These are phyloP conservation scores for Gyromitra esculenta DNA, from an alignment of 2,329 filamentous ascomycete species.

Conservation along the genomic window DNA sequence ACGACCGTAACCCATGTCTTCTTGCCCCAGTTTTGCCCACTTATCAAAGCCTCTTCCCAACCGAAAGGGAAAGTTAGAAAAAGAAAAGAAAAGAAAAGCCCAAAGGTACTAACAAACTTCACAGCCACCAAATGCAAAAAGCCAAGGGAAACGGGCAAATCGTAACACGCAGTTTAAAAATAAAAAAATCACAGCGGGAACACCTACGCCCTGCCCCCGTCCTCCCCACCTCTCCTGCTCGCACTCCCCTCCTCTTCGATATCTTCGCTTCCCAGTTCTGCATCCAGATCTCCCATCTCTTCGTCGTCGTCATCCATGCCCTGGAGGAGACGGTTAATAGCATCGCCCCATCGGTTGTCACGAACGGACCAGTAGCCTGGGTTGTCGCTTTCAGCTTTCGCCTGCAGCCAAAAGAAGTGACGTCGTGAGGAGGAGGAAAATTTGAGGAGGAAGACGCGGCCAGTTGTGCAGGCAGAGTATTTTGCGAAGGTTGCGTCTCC, in stretches of 20 bases:
- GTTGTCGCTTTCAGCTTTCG: slow-evolving; percentile 75
- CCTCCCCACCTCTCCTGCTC: slow-evolving; percentile 89
- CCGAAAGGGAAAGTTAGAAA: background rate
- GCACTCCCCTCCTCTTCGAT: slow-evolving; percentile 87
- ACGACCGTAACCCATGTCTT: slow-evolving; percentile 34
- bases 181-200: slow-evolving; percentile 59
- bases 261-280: slow-evolving; percentile 79
- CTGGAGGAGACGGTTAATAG: slow-evolving; percentile 84
- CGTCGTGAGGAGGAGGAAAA: slow-evolving; percentile 91
- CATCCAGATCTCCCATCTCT: slow-evolving; percentile 77
- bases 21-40: slow-evolving; percentile 13
- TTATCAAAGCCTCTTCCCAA: slow-evolving; percentile 20
- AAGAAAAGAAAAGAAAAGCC: slow-evolving; percentile 7
- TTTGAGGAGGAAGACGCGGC: slow-evolving; percentile 91
- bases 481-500: slow-evolving; percentile 86
- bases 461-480: slow-evolving; percentile 78
- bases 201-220: slow-evolving; percentile 99
- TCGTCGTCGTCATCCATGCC: slow-evolving; percentile 82
- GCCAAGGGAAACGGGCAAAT: slow-evolving; percentile 25
- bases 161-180: slow-evolving; percentile 25
- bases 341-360: slow-evolving; percentile 68
- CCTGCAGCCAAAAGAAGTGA: slow-evolving; percentile 96
- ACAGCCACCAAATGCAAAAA: background rate
- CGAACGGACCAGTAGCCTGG: slow-evolving; percentile 50
- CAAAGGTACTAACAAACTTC: slow-evolving; percentile 25